Percentiles rank a stretch among this genome's conserved stretches.
Conservation (phyloP, 495 filamentous ascomycete genomes). For the Penicillium subrubescens region DNA sequence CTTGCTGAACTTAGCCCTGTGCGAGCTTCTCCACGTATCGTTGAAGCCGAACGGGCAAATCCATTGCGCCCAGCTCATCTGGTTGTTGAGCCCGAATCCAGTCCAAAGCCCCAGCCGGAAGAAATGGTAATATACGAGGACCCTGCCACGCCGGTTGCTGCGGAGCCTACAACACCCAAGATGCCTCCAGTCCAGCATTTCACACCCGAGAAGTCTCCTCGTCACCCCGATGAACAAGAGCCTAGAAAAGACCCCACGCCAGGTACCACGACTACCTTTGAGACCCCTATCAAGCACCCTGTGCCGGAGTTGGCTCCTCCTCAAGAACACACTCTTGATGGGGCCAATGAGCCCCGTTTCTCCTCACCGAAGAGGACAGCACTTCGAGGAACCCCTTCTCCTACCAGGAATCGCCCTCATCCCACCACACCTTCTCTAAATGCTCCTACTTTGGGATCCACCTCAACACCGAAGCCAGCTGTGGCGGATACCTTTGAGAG, state of each 20-base stretch:
- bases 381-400: constrained; percentile 26
- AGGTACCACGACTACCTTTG: constrained; percentile 1
- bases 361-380: constrained; percentile 25
- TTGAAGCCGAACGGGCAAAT: constrained; percentile 1
- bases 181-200: constrained; percentile 14
- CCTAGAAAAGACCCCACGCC: not conserved
- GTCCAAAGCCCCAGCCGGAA: constrained; percentile 19
- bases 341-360: constrained; percentile 14
- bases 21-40: constrained; percentile 9
- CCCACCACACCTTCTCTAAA: constrained; percentile 13
- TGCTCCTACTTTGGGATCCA: not conserved
- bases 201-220: constrained; percentile 19
- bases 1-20: constrained; percentile 14
- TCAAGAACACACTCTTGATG: constrained; percentile 5
- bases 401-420: constrained; percentile 21
- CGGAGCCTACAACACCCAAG: constrained; percentile 3
- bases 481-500: not conserved
- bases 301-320: constrained; percentile 17
- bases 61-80: constrained; percentile 10
- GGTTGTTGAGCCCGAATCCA: constrained; percentile 11
- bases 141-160: constrained; percentile 32
- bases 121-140: constrained; percentile 48
- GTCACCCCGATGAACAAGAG: constrained; percentile 3
- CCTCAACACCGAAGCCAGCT: constrained; percentile 10
- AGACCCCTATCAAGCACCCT: constrained; percentile 11